phyloP scores from a whole-genome alignment of 176 grass and related monocot genomes.

The Metroxylon sagu region DNA sequence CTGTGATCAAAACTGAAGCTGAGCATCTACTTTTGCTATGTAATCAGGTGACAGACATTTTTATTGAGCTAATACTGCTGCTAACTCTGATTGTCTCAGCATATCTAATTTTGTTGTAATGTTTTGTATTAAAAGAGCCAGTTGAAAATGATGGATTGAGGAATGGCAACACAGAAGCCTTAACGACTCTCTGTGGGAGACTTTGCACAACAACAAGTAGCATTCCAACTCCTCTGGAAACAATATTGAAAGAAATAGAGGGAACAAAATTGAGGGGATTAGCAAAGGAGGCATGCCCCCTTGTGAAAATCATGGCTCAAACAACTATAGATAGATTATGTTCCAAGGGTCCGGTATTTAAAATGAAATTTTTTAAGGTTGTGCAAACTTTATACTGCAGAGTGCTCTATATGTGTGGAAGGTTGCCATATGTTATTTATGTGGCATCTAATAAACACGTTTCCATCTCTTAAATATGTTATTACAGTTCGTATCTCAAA shows the following conservation, averaged over 20 bases:
- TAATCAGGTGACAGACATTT: conserved; percentile 48
- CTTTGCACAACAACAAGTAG: conserved; percentile 65
- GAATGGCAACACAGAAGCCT: conserved; percentile 59
- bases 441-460: too few relatives aligned
- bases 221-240: conserved; percentile 57
- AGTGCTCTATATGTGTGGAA: too few relatives aligned
- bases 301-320: conserved; percentile 53
- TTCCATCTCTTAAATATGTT: too few relatives aligned
- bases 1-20: conserved; percentile 65
- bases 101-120: background rate
- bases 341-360: conserved; percentile 72
- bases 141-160: conserved; percentile 63
- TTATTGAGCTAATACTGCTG: background rate
- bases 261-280: conserved; percentile 40
- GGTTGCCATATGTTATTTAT: too few relatives aligned
- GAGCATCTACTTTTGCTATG: conserved; percentile 76
- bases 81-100: background rate
- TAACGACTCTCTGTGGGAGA: conserved; percentile 60
- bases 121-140: conserved; percentile 25
- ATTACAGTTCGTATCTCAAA: too few relatives aligned
- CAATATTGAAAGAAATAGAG: conserved; percentile 72
- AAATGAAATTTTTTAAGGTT: too few relatives aligned
- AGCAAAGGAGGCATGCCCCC: conserved; percentile 66
- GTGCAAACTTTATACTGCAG: too few relatives aligned
- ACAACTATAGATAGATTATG: conserved; percentile 59